phyloP scores from a whole-genome alignment of 2,329 filamentous ascomycete genomes.

The Aspergillus floridensis region DNA sequence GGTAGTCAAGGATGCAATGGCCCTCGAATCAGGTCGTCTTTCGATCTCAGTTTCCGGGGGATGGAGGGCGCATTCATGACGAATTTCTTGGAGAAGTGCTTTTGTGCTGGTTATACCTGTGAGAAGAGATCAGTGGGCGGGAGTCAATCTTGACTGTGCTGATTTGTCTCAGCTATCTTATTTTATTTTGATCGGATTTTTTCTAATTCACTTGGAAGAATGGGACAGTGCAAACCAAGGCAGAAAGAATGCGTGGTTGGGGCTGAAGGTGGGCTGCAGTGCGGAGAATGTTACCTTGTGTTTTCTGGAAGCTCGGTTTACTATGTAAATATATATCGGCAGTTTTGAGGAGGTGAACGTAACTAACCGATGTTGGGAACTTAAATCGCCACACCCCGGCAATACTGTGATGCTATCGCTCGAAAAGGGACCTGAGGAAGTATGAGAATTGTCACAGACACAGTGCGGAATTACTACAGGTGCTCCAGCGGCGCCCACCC shows the following conservation, averaged over 20 bases:
- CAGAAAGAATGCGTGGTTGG: neutral
- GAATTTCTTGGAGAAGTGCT: too few species aligned
- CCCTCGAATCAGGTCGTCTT: too few species aligned
- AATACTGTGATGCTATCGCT: neutral
- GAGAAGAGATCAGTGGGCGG: too few species aligned
- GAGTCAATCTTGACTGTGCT: neutral
- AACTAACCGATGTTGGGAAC: neutral
- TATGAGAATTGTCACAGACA: too few species aligned
- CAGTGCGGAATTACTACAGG: too few species aligned
- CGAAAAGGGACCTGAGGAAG: too few species aligned
- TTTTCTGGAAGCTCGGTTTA: neutral
- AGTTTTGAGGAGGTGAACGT: neutral
- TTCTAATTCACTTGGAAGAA: neutral
- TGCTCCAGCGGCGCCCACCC: neutral
- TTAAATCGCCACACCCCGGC: neutral
- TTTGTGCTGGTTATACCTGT: too few species aligned
- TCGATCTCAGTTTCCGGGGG: too few species aligned
- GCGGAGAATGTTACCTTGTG: neutral
- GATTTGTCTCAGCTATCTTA: too few species aligned
- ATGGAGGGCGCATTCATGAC: too few species aligned
- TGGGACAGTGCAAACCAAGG: neutral
- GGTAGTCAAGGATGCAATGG: too few species aligned
- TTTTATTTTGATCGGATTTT: too few species aligned
- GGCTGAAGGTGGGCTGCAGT: neutral
- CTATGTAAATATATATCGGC: neutral